Conservation (phyloP, 2,329 filamentous ascomycete genomes). For the Calonectria crousiana region DNA sequence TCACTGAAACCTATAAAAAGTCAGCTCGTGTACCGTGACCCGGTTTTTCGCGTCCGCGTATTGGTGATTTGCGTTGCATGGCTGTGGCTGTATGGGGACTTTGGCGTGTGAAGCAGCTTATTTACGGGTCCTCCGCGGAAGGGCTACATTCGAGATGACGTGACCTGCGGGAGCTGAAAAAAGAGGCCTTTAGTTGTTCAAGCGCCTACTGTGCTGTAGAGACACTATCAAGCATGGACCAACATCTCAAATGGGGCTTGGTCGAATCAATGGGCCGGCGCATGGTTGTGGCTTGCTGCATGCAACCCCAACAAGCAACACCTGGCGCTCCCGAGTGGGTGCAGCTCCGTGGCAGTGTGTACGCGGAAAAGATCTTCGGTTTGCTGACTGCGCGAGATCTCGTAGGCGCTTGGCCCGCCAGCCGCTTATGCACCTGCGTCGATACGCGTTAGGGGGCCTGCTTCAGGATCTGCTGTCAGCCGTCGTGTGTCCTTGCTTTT, state of each 20-base stretch:
- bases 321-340: background rate
- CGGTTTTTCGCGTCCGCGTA: background rate
- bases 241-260: background rate
- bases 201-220: background rate
- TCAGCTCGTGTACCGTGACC: background rate
- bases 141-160: background rate
- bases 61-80: background rate
- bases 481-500: background rate
- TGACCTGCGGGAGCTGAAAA: background rate
- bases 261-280: background rate
- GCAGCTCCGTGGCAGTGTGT: background rate
- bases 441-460: background rate
- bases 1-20: background rate
- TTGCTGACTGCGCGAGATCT: background rate
- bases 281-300: background rate
- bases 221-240: background rate
- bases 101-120: background rate
- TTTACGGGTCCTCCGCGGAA: background rate
- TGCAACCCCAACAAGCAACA: background rate
- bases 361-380: background rate
- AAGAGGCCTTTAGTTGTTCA: background rate
- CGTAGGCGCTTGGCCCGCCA: background rate
- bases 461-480: background rate
- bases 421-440: background rate
- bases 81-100: background rate